phyloP scores from a whole-genome alignment of 106 monocot species.

The Platanthera guangdongensis region DNA sequence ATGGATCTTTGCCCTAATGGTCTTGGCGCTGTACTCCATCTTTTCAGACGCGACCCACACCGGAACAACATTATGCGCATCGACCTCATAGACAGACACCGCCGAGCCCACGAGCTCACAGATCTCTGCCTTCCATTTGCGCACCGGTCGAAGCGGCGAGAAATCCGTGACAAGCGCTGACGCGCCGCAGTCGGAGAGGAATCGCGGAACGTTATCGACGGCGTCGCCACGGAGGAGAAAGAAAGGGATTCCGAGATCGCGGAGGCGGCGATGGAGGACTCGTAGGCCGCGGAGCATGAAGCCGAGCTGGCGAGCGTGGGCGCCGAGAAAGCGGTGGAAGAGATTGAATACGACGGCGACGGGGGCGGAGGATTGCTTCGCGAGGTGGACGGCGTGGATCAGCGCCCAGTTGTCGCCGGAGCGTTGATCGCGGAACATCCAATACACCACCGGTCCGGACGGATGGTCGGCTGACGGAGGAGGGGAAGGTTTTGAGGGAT shows the following conservation, averaged over 20 bases:
- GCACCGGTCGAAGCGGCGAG: conserved; percentile 66
- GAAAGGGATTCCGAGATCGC: conserved; percentile 51
- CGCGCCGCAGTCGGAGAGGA: conserved; percentile 42
- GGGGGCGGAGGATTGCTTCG: conserved; percentile 34
- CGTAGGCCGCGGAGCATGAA: conserved; percentile 86
- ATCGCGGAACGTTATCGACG: conserved; percentile 40
- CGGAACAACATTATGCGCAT: conserved; percentile 94
- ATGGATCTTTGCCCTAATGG: conserved; percentile 64
- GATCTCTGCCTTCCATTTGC: conserved; percentile 47
- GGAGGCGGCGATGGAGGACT: conserved; percentile 28
- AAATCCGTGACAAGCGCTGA: conserved; percentile 73
- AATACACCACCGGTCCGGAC: conserved; percentile 51
- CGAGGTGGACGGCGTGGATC: conserved; percentile 56
- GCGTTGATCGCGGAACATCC: conserved; percentile 85
- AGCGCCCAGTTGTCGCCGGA: conserved; percentile 60
- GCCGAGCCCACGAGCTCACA: conserved; percentile 18
- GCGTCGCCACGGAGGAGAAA: conserved; percentile 60
- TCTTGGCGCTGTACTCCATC: conserved; percentile 82
- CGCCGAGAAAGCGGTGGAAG: conserved; percentile 74
- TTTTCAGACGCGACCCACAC: conserved; percentile 74
- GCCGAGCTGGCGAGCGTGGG: conserved; percentile 73
- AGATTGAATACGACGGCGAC: conserved; percentile 64
- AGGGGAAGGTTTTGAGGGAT: conserved; percentile 6
- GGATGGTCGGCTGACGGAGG: background rate
- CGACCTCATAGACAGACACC: conserved; percentile 64